Conservation (phyloP, 108 stramenopile genomes). For the Nitzschia inconspicua region DNA sequence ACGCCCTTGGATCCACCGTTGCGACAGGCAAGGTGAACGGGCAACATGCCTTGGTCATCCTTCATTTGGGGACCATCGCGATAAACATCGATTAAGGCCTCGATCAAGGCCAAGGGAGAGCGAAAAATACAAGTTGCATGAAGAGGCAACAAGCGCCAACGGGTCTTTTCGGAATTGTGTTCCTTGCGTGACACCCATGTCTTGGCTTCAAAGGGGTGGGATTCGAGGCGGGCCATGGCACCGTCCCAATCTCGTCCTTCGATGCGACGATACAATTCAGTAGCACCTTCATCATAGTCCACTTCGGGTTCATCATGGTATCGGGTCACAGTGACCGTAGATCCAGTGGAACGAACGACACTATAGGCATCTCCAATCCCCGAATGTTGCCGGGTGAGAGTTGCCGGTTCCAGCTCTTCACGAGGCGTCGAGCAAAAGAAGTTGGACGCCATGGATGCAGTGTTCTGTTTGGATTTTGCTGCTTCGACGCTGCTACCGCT, state of each 20-base stretch:
- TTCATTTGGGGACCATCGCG: conserved; percentile 72
- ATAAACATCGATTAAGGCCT: conserved; percentile 67
- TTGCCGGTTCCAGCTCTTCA: conserved; percentile 12
- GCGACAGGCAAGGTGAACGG: conserved; percentile 82
- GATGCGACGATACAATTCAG: conserved; percentile 76
- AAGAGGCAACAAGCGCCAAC: conserved; percentile 78
- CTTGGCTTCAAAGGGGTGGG: conserved; percentile 60
- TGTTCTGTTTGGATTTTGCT: too few relatives aligned
- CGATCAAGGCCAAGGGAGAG: conserved; percentile 70
- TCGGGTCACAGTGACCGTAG: conserved; percentile 7
- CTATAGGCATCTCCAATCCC: conserved; percentile 43
- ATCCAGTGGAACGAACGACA: conserved; percentile 20
- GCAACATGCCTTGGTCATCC: conserved; percentile 90
- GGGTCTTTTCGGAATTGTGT: conserved; percentile 43
- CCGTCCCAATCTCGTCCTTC: conserved; percentile 83
- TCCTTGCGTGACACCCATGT: conserved; percentile 81
- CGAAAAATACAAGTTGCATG: conserved; percentile 61
- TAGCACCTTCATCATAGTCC: conserved; percentile 77
- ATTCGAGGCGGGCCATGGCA: conserved; percentile 60
- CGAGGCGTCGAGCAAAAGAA: conserved; percentile 30
- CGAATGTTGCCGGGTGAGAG: conserved; percentile 28
- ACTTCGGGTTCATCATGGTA: conserved; percentile 60
- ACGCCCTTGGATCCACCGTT: conserved; percentile 87
- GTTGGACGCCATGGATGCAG: too few relatives aligned
- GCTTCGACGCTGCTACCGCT: too few relatives aligned